phyloP scores from a whole-genome alignment of 208 protist genomes.

The Leishmania tropica region DNA sequence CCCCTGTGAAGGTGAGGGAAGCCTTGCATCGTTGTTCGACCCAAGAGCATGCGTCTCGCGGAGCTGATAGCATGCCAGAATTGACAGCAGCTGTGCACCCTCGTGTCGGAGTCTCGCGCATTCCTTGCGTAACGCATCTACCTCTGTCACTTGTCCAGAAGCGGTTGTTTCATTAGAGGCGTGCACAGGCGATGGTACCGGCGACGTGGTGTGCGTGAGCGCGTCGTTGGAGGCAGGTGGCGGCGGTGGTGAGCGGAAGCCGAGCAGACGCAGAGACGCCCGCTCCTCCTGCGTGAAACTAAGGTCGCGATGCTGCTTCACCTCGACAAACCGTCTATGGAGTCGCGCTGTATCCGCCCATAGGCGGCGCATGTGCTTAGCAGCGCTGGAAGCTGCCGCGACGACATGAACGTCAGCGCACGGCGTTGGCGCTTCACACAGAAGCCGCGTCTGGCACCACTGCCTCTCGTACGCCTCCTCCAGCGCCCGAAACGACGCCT shows the following conservation, averaged over 20 bases:
- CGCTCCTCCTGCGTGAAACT: slow-evolving; percentile 18
- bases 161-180: background rate
- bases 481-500: slow-evolving; percentile 19
- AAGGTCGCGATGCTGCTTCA: background rate
- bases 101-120: slow-evolving; percentile 1
- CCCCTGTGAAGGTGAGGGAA: background rate
- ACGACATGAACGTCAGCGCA: background rate
- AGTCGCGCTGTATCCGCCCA: slow-evolving; percentile 14
- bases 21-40: no score
- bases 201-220: background rate
- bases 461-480: slow-evolving; percentile 27
- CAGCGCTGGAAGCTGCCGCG: slow-evolving; percentile 8
- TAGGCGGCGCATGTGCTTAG: slow-evolving; percentile 10
- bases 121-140: slow-evolving; percentile 1
- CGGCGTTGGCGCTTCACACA: background rate
- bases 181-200: background rate
- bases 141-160: background rate
- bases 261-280: slow-evolving; percentile 5
- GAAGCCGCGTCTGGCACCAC: background rate
- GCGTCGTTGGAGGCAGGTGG: background rate
- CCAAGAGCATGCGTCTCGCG: background rate
- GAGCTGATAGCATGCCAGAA: slow-evolving; percentile 23
- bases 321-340: slow-evolving; percentile 16
- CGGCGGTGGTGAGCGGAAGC: slow-evolving; percentile 13
- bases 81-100: slow-evolving; percentile 15